These are phyloP conservation scores for Blyttiomyces sp. DNA, from an alignment of 371 early-diverging fungal species.

Conservation along the genomic window DNA sequence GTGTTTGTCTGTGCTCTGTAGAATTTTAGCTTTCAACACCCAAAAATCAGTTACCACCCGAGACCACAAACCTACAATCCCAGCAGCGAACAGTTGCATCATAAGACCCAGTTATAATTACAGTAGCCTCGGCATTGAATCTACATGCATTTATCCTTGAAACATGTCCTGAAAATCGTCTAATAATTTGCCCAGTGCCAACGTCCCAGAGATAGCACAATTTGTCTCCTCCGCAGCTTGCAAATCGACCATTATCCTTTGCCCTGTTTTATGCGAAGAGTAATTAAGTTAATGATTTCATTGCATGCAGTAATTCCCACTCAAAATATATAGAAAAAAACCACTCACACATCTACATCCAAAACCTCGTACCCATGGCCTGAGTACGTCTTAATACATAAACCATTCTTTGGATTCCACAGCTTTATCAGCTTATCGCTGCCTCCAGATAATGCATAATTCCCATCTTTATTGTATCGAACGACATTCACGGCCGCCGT, in stretches of 20 bases:
- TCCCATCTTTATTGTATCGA: conserved; percentile 29
- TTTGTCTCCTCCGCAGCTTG: conserved; percentile 80
- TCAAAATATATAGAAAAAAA: neutral
- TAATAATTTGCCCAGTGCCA: conserved; percentile 62
- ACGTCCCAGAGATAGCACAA: conserved; percentile 86
- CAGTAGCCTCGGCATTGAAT: conserved; percentile 74
- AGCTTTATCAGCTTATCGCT: conserved; percentile 74
- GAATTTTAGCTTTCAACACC: neutral
- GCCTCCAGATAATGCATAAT: conserved; percentile 60
- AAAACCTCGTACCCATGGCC: conserved; percentile 87
- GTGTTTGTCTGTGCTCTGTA: conserved; percentile 57
- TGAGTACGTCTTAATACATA: conserved; percentile 70
- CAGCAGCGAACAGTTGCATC: conserved; percentile 87
- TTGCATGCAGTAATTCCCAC: neutral
- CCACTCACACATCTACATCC: conserved; percentile 68
- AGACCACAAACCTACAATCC: conserved; percentile 63
- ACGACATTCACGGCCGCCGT: conserved; percentile 45
- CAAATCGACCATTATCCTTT: conserved; percentile 73
- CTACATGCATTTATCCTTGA: conserved; percentile 83
- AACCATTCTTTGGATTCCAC: conserved; percentile 73
- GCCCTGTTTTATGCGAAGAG: conserved; percentile 36
- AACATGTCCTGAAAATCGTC: conserved; percentile 76
- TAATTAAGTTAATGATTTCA: neutral
- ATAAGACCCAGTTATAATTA: conserved; percentile 82
- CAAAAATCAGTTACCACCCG: neutral